phyloP scores from a whole-genome alignment of 257 asterid species.

The Solanum acaule region DNA sequence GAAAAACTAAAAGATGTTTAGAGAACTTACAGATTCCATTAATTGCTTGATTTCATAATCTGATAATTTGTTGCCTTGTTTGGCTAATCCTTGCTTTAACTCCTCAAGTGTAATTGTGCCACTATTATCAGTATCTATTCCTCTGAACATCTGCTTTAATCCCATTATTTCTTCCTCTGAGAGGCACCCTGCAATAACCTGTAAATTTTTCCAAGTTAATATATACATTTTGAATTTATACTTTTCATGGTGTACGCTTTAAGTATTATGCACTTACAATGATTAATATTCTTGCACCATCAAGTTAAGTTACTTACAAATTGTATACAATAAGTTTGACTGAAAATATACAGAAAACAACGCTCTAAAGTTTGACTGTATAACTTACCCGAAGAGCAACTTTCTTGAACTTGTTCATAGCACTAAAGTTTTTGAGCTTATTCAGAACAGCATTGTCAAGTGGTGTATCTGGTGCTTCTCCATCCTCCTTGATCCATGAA shows the following conservation, averaged over 20 bases:
- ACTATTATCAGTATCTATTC: conserved; percentile 54
- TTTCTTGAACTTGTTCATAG: conserved; percentile 63
- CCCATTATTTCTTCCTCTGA: conserved; percentile 68
- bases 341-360: not conserved
- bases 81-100: conserved; percentile 50
- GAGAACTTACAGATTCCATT: conserved; percentile 51
- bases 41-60: conserved; percentile 53
- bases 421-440: conserved; percentile 51
- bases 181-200: conserved; percentile 58
- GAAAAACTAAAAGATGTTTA: not conserved
- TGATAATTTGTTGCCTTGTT: conserved; percentile 52
- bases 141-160: conserved; percentile 57
- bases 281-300: not conserved
- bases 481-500: conserved; percentile 72
- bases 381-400: conserved; percentile 45
- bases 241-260: not conserved
- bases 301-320: not conserved
- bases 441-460: conserved; percentile 47
- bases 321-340: not conserved
- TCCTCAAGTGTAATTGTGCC: conserved; percentile 65
- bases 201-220: not conserved
- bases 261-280: not conserved
- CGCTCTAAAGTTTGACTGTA: not conserved
- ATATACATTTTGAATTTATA: not conserved
- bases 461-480: conserved; percentile 61